Conservation (phyloP, 2,329 filamentous ascomycete genomes). For the Colletotrichum sp. region DNA sequence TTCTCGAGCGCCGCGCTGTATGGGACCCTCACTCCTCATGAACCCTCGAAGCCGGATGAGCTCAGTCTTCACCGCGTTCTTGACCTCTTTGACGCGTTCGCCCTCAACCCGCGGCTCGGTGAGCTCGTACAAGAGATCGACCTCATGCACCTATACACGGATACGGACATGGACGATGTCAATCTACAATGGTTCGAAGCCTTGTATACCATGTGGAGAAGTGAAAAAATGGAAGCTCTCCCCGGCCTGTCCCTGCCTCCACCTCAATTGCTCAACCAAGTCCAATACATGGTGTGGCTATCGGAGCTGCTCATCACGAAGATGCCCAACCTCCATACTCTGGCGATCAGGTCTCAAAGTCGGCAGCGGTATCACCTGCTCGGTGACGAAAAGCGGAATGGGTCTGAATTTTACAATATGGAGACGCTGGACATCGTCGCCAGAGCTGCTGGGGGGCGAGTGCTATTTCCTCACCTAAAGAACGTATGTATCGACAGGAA, state of each 20-base stretch:
- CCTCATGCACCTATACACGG: not conserved
- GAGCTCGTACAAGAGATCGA: not conserved
- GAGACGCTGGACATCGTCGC: not conserved
- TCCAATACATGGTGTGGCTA: not conserved
- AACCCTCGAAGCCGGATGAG: not conserved
- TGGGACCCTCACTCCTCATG: not conserved
- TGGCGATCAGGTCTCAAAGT: not conserved
- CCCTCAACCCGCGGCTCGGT: not conserved
- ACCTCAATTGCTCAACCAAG: accelerated
- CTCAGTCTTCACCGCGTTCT: not conserved
- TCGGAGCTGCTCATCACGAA: not conserved
- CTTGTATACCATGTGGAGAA: not conserved
- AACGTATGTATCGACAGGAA: accelerated
- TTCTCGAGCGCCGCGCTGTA: not conserved
- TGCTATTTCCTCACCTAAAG: not conserved
- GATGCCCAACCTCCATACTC: not conserved
- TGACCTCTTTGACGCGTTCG: not conserved
- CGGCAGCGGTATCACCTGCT: no score
- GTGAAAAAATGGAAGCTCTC: not conserved
- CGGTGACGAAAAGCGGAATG: no score
- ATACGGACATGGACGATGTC: no score
- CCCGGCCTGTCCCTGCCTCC: not conserved
- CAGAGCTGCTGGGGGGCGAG: not conserved
- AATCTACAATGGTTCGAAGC: not conserved
- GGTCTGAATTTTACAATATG: not conserved